Evolutionary conservation across 176 grass and related monocot genomes (phyloP).

Genomic region (Aegilops speltoides): DNA sequence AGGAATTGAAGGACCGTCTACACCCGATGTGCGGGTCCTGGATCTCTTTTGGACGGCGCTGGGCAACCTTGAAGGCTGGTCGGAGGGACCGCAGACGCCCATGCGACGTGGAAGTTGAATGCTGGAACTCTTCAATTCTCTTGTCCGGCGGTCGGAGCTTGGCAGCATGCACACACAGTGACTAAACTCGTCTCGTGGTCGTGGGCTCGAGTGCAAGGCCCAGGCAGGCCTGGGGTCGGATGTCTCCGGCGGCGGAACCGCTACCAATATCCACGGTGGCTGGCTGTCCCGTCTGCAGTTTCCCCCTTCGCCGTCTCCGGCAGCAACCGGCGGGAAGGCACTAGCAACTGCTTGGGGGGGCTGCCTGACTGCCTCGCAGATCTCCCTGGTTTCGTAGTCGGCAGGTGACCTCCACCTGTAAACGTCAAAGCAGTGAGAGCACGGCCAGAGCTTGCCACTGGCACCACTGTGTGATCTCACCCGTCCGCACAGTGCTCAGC

Average conservation of each 20-base stretch:
- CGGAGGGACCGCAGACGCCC: neutral
- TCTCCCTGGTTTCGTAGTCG: neutral
- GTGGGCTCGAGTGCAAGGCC: neutral
- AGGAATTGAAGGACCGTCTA: neutral
- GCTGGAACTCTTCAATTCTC: neutral
- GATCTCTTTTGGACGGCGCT: neutral
- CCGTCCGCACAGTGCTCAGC: neutral
- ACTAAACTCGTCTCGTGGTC: neutral
- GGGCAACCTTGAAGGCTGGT: no score
- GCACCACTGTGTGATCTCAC: neutral
- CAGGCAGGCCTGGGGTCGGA: neutral
- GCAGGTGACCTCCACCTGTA: neutral
- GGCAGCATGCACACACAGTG: neutral
- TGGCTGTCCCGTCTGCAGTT: neutral
- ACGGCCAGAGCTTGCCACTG: neutral
- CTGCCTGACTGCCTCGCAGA: neutral
- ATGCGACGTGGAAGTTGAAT: slow-evolving; percentile 8
- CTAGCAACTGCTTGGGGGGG: neutral
- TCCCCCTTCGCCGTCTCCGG: neutral
- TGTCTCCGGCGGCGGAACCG: neutral
- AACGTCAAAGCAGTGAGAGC: neutral
- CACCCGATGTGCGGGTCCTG: neutral
- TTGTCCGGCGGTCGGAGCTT: neutral
- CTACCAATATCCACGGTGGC: neutral
- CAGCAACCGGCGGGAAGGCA: neutral